phyloP scores from a whole-genome alignment of 2,329 filamentous ascomycete species.

The Fusarium caatingaense region DNA sequence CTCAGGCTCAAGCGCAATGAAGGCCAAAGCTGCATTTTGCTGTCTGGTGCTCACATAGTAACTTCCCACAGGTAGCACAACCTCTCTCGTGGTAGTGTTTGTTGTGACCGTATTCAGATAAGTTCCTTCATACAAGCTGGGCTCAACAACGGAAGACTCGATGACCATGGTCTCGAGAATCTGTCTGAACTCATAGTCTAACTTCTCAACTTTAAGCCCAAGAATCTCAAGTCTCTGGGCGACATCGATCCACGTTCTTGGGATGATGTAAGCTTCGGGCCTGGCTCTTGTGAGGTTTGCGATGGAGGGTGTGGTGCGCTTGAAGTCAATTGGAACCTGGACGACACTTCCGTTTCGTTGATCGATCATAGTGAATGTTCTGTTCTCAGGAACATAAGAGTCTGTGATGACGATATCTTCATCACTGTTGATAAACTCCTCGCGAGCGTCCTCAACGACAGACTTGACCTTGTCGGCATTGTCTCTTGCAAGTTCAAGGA shows the following conservation, averaged over 20 bases:
- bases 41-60: slow-evolving; percentile 11
- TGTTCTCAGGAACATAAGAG: background rate
- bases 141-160: background rate
- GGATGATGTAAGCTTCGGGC: slow-evolving; percentile 20
- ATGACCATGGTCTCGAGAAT: background rate
- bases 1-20: slow-evolving; percentile 17
- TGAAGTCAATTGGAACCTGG: slow-evolving; percentile 12
- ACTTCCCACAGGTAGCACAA: slow-evolving; percentile 1
- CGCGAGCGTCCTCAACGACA: background rate
- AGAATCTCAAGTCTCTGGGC: background rate
- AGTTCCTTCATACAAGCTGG: slow-evolving; percentile 11
- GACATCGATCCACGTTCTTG: slow-evolving; percentile 3
- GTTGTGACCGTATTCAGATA: slow-evolving; percentile 20
- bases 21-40: slow-evolving; percentile 18
- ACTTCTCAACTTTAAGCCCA: slow-evolving; percentile 3
- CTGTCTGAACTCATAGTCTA: background rate
- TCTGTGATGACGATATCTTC: slow-evolving; percentile 14
- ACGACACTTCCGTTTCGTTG: slow-evolving; percentile 5
- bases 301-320: slow-evolving; percentile 4
- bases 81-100: slow-evolving; percentile 3
- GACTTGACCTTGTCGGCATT: slow-evolving; percentile 1
- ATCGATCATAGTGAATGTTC: slow-evolving; percentile 17
- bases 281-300: slow-evolving; percentile 11
- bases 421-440: slow-evolving; percentile 17
- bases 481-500: slow-evolving; percentile 11